These are phyloP conservation scores for Choricystis sp. DNA, from an alignment of 139 green algal genomes.

Conservation along the genomic window DNA sequence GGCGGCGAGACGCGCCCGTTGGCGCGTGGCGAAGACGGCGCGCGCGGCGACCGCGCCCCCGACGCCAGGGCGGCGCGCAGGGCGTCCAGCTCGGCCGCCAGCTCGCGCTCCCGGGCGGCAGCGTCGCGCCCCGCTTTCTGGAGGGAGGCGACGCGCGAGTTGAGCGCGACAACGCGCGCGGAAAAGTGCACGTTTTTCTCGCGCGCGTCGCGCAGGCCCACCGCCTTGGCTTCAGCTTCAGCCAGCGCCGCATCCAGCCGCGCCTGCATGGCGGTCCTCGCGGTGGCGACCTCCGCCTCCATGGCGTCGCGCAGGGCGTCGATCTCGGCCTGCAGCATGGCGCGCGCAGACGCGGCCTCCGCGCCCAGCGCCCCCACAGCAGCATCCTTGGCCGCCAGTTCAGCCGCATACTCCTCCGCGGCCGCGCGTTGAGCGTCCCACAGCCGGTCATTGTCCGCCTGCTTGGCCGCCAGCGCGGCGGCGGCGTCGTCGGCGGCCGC, in stretches of 20 bases:
- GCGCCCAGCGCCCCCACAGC: conserved; percentile 9
- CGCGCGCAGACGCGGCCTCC: conserved; percentile 7
- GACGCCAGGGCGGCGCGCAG: conserved; percentile 2
- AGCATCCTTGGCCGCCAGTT: conserved; percentile 17
- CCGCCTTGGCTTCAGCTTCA: conserved; percentile 9
- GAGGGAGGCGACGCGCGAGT: conserved; percentile 10
- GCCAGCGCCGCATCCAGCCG: conserved; percentile 12
- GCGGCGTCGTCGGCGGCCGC: not conserved
- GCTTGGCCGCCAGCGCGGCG: conserved; percentile 7
- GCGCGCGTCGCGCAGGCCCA: conserved; percentile 10
- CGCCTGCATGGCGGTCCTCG: conserved; percentile 11
- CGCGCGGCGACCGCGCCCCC: not conserved
- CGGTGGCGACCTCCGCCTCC: conserved; percentile 10
- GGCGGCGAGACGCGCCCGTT: conserved; percentile 1
- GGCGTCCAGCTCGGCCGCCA: conserved; percentile 19
- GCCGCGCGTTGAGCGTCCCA: conserved; percentile 18
- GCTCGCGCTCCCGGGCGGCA: conserved; percentile 10
- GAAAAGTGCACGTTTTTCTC: conserved; percentile 24
- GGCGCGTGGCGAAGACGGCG: not conserved
- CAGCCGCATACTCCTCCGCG: conserved; percentile 17
- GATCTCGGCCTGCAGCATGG: conserved; percentile 10
- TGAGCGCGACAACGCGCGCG: conserved; percentile 20
- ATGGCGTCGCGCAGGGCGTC: conserved; percentile 12
- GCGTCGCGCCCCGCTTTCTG: conserved; percentile 14
- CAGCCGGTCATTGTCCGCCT: conserved; percentile 18